phyloP scores from a whole-genome alignment of 345 rosid genomes.

The Microthlaspi erraticum region DNA sequence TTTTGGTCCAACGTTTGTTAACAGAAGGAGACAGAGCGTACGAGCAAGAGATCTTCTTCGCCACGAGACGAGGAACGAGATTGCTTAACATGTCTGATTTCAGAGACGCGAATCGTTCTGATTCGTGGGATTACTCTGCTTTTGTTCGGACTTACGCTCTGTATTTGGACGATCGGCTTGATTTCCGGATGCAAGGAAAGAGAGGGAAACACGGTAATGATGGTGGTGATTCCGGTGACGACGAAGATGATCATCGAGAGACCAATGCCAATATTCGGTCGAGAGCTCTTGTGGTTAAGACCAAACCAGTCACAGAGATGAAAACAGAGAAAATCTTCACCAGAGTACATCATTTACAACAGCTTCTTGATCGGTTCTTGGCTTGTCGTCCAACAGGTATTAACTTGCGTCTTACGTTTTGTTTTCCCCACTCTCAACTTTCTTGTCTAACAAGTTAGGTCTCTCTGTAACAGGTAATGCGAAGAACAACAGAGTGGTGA shows the following conservation, averaged over 20 bases:
- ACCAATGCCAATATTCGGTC: slow-evolving; percentile 7
- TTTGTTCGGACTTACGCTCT: slow-evolving; percentile 76
- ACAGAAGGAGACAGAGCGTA: slow-evolving; percentile 68
- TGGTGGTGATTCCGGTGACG: slow-evolving; percentile 51
- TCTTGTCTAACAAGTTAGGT: slow-evolving; percentile 30
- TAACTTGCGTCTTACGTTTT: too few species aligned
- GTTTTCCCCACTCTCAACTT: background rate
- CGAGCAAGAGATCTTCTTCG: slow-evolving; percentile 80
- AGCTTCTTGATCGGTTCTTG: slow-evolving; percentile 76
- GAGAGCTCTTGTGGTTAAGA: slow-evolving; percentile 26
- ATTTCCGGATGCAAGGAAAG: slow-evolving; percentile 64
- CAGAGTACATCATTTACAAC: slow-evolving; percentile 70
- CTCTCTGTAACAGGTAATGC: slow-evolving; percentile 56
- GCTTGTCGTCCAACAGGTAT: slow-evolving; percentile 96
- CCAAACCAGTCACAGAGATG: slow-evolving; percentile 63
- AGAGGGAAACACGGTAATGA: slow-evolving; percentile 51
- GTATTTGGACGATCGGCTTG: slow-evolving; percentile 79
- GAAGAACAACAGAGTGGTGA: slow-evolving; percentile 66
- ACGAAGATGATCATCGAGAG: slow-evolving; percentile 49
- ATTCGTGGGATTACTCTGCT: slow-evolving; percentile 85
- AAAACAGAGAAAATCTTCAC: slow-evolving; percentile 56
- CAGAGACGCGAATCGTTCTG: slow-evolving; percentile 54
- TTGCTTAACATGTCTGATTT: slow-evolving; percentile 87
- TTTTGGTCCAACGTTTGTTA: slow-evolving; percentile 65
- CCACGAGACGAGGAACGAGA: slow-evolving; percentile 77